These are phyloP conservation scores for Globisporangium abappressorium DNA, from an alignment of 352 stramenopile species.

Conservation along the genomic window DNA sequence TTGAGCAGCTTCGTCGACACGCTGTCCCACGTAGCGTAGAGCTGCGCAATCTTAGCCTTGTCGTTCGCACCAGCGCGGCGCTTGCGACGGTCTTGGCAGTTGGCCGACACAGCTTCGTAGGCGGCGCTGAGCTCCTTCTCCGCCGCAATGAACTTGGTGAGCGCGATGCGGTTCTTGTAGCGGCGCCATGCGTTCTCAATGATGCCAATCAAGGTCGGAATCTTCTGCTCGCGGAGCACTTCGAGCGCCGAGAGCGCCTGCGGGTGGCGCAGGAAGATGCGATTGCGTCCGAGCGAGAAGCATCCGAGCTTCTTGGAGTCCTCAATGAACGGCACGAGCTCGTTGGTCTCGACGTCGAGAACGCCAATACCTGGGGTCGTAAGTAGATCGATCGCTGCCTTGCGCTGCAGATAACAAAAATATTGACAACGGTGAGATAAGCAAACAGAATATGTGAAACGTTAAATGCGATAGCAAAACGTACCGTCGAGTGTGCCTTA, in stretches of 20 bases:
- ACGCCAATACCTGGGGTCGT: slow-evolving; percentile 61
- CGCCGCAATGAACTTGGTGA: slow-evolving; percentile 56
- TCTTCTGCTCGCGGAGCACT: slow-evolving; percentile 70
- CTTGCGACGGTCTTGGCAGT: slow-evolving; percentile 71
- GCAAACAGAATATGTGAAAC: not conserved
- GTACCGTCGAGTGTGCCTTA: slow-evolving; percentile 57
- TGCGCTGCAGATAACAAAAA: slow-evolving; percentile 30
- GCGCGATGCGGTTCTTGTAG: slow-evolving; percentile 71
- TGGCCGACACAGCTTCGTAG: slow-evolving; percentile 53
- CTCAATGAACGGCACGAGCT: slow-evolving; percentile 69
- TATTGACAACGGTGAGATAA: not conserved
- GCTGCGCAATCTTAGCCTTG: slow-evolving; percentile 45
- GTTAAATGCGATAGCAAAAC: slow-evolving; percentile 3
- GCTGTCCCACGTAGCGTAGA: slow-evolving; percentile 64
- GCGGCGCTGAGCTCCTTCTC: slow-evolving; percentile 47
- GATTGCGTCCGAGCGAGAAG: slow-evolving; percentile 84
- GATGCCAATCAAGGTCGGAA: slow-evolving; percentile 76
- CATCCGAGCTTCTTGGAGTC: slow-evolving; percentile 70
- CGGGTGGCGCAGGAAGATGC: slow-evolving; percentile 89
- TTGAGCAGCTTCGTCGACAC: slow-evolving; percentile 53
- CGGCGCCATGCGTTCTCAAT: slow-evolving; percentile 83
- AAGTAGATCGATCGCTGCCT: slow-evolving; percentile 73
- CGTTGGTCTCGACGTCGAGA: slow-evolving; percentile 42
- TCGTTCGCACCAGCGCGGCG: slow-evolving; percentile 49
- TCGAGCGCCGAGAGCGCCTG: slow-evolving; percentile 87